Percentiles rank a stretch among this genome's conserved stretches.
These are phyloP conservation scores for Solanum hybrid DNA, from an alignment of 305 asterid genomes.

Conservation along the genomic window DNA sequence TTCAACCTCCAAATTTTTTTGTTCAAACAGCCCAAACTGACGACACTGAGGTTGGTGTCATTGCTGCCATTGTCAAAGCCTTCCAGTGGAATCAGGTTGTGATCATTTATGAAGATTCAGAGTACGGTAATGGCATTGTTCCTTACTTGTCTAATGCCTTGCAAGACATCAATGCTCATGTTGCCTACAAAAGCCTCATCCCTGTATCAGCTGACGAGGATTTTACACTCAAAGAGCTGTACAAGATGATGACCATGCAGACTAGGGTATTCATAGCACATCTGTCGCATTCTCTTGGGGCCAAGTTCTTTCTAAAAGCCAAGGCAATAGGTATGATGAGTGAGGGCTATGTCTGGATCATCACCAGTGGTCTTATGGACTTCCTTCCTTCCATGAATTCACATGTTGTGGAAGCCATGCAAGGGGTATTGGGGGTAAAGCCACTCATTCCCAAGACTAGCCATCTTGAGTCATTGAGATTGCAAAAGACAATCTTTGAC, in stretches of 20 bases:
- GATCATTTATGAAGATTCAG: constrained; percentile 32
- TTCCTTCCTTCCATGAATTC: constrained; percentile 16
- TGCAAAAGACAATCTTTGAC: not conserved
- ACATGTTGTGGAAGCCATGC: constrained; percentile 21
- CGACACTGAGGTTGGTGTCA: constrained; percentile 30
- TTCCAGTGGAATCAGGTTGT: constrained; percentile 40
- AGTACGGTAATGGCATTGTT: constrained; percentile 35
- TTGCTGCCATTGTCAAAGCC: constrained; percentile 29
- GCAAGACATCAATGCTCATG: constrained; percentile 14
- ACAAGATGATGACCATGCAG: constrained; percentile 32
- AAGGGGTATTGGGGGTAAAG: constrained; percentile 34
- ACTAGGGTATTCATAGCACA: constrained; percentile 36
- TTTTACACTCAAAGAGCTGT: constrained; percentile 20
- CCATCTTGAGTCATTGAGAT: not conserved
- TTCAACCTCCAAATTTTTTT: constrained; percentile 28
- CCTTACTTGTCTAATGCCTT: constrained; percentile 26
- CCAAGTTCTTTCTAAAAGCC: constrained; percentile 22
- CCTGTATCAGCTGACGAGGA: constrained; percentile 25
- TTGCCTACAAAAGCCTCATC: constrained; percentile 22
- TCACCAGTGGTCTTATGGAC: constrained; percentile 27
- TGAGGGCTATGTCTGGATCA: constrained; percentile 34
- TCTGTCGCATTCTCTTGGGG: constrained; percentile 19
- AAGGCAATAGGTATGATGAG: constrained; percentile 29
- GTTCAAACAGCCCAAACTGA: constrained; percentile 34
- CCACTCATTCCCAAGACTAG: constrained; percentile 12